Conservation (phyloP, 1,139 yeast genomes). For the Pneumocystis carinii region DNA sequence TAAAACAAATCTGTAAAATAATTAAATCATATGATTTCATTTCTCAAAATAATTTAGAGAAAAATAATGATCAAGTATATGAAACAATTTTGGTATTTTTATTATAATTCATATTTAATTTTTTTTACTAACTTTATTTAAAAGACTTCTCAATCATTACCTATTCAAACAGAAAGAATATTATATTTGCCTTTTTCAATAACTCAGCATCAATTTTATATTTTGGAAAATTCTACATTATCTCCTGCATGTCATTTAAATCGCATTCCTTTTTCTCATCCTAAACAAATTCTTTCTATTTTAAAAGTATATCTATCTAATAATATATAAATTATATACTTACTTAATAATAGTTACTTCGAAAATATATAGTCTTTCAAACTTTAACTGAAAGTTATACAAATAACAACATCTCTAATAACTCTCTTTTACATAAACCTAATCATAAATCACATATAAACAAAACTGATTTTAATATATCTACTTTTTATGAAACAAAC, state of each 20-base stretch:
- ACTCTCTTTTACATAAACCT: not conserved
- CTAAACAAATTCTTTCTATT: not conserved
- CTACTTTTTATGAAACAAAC: not conserved
- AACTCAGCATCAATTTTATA: not conserved
- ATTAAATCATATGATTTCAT: not conserved
- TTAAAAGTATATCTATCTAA: not conserved
- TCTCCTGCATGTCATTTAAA: not conserved
- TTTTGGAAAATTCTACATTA: not conserved
- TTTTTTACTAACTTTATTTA: not conserved
- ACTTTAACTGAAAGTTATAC: not conserved
- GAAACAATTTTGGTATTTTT: not conserved
- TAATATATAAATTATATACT: not conserved
- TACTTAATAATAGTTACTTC: not conserved
- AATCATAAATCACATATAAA: not conserved
- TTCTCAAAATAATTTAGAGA: not conserved
- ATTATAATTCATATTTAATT: not conserved
- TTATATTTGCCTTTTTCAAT: not conserved
- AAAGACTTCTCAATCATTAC: not conserved
- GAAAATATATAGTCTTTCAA: not conserved
- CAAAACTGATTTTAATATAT: not conserved
- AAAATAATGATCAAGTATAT: not conserved
- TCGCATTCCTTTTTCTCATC: not conserved
- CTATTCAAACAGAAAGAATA: not conserved
- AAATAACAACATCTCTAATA: not conserved
- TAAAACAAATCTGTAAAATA: not conserved